These are phyloP conservation scores for Lachancea thermotolerans DNA, from an alignment of 805 yeast genomes.

Conservation along the genomic window DNA sequence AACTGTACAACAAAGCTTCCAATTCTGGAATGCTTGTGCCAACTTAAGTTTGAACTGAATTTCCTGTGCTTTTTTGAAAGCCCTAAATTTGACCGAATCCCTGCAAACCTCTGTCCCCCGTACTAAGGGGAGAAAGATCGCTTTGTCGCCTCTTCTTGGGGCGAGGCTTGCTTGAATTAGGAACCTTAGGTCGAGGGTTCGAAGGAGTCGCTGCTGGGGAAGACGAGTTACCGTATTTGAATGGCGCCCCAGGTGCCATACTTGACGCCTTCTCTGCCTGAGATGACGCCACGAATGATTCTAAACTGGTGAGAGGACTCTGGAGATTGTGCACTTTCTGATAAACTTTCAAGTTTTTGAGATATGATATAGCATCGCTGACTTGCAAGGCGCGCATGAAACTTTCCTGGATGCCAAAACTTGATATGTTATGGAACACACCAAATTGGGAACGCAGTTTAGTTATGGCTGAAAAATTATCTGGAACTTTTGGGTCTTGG, in stretches of 20 bases:
- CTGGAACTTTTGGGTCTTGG: constrained; percentile 2
- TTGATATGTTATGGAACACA: constrained; percentile 43
- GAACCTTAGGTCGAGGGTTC: neutral
- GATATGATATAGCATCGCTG: constrained; percentile 69
- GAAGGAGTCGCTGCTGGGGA: constrained; percentile 1
- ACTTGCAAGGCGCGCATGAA: constrained; percentile 69
- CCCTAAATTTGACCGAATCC: neutral
- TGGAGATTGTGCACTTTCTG: constrained; percentile 41
- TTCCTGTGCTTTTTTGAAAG: neutral
- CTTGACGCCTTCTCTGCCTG: constrained; percentile 7
- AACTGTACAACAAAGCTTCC: no score
- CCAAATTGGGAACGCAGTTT: constrained; percentile 35
- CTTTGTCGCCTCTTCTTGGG: constrained; percentile 7
- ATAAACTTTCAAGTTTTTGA: constrained; percentile 57
- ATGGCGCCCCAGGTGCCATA: constrained; percentile 2
- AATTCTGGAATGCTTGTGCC: no score
- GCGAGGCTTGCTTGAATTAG: neutral
- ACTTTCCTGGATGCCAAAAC: constrained; percentile 56
- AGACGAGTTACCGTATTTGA: neutral
- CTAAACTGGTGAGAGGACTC: constrained; percentile 53
- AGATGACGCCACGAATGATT: constrained; percentile 29
- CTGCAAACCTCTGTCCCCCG: constrained; percentile 1
- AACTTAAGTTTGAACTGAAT: no score
- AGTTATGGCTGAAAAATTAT: constrained; percentile 17
- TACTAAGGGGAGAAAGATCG: constrained; percentile 9